A percentile compares a stretch with the other conserved stretches of the same genome.
These are phyloP conservation scores for Erodium moschatum DNA, from an alignment of 441 rosid genomes.

Conservation along the genomic window DNA sequence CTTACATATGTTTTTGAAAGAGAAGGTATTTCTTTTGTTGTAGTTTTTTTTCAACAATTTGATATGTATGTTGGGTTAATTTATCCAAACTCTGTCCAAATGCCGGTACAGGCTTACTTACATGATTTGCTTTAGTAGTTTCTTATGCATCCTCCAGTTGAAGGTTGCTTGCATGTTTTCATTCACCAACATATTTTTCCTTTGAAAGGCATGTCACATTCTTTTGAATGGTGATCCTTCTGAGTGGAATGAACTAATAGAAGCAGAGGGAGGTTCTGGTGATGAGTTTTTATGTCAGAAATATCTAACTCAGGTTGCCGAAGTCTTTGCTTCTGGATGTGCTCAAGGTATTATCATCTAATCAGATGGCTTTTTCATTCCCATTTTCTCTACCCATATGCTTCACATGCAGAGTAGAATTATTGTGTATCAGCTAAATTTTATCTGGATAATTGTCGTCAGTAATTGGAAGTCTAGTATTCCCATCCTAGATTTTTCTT, in stretches of 20 bases:
- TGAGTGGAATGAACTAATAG: slow-evolving; percentile 45
- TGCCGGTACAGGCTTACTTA: neutral
- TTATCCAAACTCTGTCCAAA: neutral
- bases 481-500: neutral
- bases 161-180: slow-evolving; percentile 14
- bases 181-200: slow-evolving; percentile 10
- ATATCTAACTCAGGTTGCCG: slow-evolving; percentile 58
- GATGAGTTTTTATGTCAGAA: slow-evolving; percentile 41
- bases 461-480: slow-evolving; percentile 8
- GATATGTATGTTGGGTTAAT: neutral
- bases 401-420: neutral
- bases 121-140: neutral
- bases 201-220: slow-evolving; percentile 61
- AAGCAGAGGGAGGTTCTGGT: slow-evolving; percentile 43
- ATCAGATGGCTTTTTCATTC: slow-evolving; percentile 13
- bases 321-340: slow-evolving; percentile 38
- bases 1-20: neutral
- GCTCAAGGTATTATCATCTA: slow-evolving; percentile 35
- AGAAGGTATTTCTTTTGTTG: neutral
- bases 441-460: neutral
- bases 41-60: neutral
- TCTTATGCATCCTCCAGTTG: slow-evolving; percentile 11
- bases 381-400: slow-evolving; percentile 2
- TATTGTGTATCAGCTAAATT: slow-evolving; percentile 9
- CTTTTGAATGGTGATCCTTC: slow-evolving; percentile 50